phyloP scores from a whole-genome alignment of 495 filamentous ascomycete genomes.

The Podospora pseudopauciseta region DNA sequence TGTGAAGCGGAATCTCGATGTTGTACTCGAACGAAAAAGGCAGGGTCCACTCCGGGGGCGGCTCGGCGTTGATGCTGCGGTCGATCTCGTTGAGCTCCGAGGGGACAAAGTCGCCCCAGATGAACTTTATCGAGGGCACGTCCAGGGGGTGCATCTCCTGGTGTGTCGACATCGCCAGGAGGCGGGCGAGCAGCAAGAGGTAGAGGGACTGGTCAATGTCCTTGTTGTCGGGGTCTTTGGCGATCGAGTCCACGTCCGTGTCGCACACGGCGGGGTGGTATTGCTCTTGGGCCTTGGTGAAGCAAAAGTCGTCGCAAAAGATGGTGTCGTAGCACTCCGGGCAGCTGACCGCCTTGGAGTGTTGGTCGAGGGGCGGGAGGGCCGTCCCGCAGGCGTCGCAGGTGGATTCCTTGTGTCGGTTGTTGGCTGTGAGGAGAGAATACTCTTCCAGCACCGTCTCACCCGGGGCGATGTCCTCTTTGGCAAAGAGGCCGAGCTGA shows the following conservation, averaged over 20 bases:
- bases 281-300: slow-evolving; percentile 60
- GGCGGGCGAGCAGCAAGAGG: slow-evolving; percentile 69
- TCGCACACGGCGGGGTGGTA: slow-evolving; percentile 90
- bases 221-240: slow-evolving; percentile 67
- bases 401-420: slow-evolving; percentile 69
- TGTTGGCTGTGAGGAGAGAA: slow-evolving; percentile 78
- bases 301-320: slow-evolving; percentile 78
- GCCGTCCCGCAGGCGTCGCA: slow-evolving; percentile 82
- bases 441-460: slow-evolving; percentile 77
- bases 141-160: slow-evolving; percentile 79
- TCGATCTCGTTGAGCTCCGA: slow-evolving; percentile 47
- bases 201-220: slow-evolving; percentile 77
- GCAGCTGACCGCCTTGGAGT: slow-evolving; percentile 56
- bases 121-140: slow-evolving; percentile 79
- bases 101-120: slow-evolving; percentile 78
- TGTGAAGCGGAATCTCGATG: slow-evolving; percentile 74
- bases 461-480: slow-evolving; percentile 68
- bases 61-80: slow-evolving; percentile 46
- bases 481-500: slow-evolving; percentile 87
- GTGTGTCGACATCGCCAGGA: slow-evolving; percentile 82
- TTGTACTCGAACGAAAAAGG: slow-evolving; percentile 88
- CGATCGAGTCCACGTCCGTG: slow-evolving; percentile 73
- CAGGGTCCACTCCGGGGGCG: slow-evolving; percentile 62
- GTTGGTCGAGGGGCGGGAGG: slow-evolving; percentile 57
- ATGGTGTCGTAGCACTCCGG: slow-evolving; percentile 75